Percentiles rank a stretch among this genome's conserved stretches.
phyloP scores from a whole-genome alignment of 257 asterid genomes.

The Solanum medicagineum region DNA sequence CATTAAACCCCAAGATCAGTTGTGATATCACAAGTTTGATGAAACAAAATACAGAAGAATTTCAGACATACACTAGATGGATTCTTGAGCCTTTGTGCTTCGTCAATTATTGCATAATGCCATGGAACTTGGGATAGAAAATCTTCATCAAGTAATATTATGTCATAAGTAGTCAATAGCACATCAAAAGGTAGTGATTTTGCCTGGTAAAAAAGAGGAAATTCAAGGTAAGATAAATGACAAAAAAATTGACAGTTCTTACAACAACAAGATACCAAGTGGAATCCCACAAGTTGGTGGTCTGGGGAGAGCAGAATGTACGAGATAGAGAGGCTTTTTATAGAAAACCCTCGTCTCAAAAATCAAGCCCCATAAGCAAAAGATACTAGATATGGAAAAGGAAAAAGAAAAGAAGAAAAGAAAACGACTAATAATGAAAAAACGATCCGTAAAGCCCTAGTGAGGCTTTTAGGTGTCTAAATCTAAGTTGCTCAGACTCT shows the following conservation, averaged over 20 bases:
- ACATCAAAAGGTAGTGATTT: slow-evolving; percentile 64
- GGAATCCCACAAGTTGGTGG: no score
- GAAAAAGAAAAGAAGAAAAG: no score
- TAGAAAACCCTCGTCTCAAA: no score
- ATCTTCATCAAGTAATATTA: slow-evolving; percentile 75
- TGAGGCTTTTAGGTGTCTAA: background rate
- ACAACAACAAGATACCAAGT: no score
- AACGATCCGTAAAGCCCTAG: background rate
- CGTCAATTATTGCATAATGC: slow-evolving; percentile 82
- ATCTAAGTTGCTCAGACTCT: background rate
- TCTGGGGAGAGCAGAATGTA: no score
- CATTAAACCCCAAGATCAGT: background rate
- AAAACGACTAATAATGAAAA: background rate
- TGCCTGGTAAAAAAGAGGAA: slow-evolving; percentile 32
- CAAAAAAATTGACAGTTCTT: background rate
- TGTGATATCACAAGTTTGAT: background rate
- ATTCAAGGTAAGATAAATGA: background rate
- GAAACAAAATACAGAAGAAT: background rate
- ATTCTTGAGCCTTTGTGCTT: slow-evolving; percentile 91
- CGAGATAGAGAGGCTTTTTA: no score
- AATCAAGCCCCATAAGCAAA: no score
- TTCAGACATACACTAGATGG: slow-evolving; percentile 63
- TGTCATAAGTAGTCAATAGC: slow-evolving; percentile 82
- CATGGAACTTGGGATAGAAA: slow-evolving; percentile 86
- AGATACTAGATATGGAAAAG: no score